Base-by-base conservation (phyloP, 805 yeast species). In the Osmozyma mogii region DNA sequence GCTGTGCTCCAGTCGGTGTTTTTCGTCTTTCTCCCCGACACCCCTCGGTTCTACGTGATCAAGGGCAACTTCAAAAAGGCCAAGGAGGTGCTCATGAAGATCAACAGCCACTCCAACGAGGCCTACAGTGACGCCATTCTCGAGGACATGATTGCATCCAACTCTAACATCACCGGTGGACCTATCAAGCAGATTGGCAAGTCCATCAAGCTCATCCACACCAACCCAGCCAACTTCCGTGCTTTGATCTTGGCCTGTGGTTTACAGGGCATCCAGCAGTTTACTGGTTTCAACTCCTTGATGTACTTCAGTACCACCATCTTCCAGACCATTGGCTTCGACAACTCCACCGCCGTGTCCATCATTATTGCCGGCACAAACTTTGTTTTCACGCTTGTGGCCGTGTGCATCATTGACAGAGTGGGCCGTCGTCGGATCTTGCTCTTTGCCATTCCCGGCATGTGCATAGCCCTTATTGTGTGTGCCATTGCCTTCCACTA, bases 301-400 rank as follows among this genome's bases (percentile, higher is more conserved):
- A 84, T 89, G 95, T 89, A 92, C 63, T 89, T 88, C 58, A 81
- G 94, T 28, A 78, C 94, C 20, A 88, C 96, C 2, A 81, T 92
- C 43, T 92, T 92, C 50, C 78, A 87, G 55, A 76, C 88, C 24
- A 84, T 88, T 31, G 98, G 97, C 3, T 89, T 88, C 52, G 49
- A 73, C 38, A 75, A 88, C 52, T 72, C 97, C 7, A 82, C 95
- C n/a, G 95, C 96, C 1, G 96, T 89, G 10, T 87, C 96, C 2
- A 74, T 89, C 45, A 80, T 89, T 46, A 75, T 89, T 44, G 94
- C 96, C 3, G 97, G 92, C 36, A 88, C 97, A 1, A 92, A 92
- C 62, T 88, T 89, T 49, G 71, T 85, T 23, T 82, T 88, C 58
- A 89, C 97, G 1, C 58, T 79, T 20, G 62, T 84, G 22, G 96